phyloP scores from a whole-genome alignment of 805 yeast species.

The Candida coquimbonensis region DNA sequence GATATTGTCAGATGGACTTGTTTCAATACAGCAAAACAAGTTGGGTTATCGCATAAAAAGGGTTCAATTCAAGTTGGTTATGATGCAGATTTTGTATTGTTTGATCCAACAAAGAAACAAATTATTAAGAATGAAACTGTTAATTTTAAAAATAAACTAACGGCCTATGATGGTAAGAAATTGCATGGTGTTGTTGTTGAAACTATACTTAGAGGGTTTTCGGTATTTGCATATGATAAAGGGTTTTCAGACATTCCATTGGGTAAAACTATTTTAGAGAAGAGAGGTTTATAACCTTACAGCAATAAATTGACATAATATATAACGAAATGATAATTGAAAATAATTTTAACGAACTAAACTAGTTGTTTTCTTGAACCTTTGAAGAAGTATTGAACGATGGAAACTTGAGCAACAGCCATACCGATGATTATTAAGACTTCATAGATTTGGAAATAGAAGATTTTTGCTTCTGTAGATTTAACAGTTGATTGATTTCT shows the following conservation, averaged over 20 bases:
- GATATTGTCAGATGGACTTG: conserved; percentile 80
- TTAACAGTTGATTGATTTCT: conserved; percentile 85
- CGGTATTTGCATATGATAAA: conserved; percentile 46
- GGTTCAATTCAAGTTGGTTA: conserved; percentile 68
- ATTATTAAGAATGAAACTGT: conserved; percentile 47
- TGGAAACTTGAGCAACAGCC: conserved; percentile 61
- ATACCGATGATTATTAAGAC: conserved; percentile 67
- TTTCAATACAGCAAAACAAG: conserved; percentile 77
- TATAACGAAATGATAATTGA: background rate
- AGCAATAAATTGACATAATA: background rate
- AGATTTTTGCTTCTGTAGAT: conserved; percentile 74
- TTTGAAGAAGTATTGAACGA: conserved; percentile 66
- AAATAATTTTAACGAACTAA: background rate
- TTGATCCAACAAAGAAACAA: conserved; percentile 55
- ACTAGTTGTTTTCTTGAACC: conserved; percentile 58
- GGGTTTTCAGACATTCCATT: conserved; percentile 53
- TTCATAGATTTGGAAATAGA: conserved; percentile 70
- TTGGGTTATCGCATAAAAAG: conserved; percentile 65
- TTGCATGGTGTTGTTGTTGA: conserved; percentile 71
- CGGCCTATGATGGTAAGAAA: conserved; percentile 73
- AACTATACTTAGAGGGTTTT: conserved; percentile 71
- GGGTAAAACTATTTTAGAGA: conserved; percentile 57
- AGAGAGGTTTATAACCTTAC: conserved; percentile 29
- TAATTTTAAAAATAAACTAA: conserved; percentile 76
- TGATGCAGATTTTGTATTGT: conserved; percentile 85